Percentiles rank a stretch among this genome's conserved stretches.
phyloP scores from a whole-genome alignment of 2,329 filamentous ascomycete genomes.

The Penicillium concentricum region DNA sequence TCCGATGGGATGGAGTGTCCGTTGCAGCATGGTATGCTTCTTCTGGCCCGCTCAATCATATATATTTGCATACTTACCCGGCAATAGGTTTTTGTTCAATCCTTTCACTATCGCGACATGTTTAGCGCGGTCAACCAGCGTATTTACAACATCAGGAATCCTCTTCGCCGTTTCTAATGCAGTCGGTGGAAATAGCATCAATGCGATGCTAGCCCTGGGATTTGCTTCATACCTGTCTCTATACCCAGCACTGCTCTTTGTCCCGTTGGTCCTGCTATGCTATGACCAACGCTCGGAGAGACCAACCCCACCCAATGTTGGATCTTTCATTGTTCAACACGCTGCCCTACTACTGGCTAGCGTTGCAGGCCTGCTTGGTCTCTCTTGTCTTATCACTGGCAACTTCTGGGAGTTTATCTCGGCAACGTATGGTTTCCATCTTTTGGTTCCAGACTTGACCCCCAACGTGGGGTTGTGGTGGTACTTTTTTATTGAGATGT shows the following conservation, averaged over 20 bases:
- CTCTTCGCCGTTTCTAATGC: constrained; percentile 81
- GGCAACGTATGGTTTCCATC: constrained; percentile 89
- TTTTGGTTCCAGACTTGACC: constrained; percentile 86
- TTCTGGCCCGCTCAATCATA: neutral
- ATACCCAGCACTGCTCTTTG: constrained; percentile 83
- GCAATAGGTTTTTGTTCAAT: constrained; percentile 81
- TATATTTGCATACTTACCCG: constrained; percentile 8
- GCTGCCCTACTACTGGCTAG: constrained; percentile 55
- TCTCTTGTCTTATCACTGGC: constrained; percentile 71
- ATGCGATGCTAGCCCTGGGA: constrained; percentile 78
- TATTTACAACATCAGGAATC: constrained; percentile 86
- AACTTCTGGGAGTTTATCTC: constrained; percentile 83
- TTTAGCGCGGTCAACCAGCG: constrained; percentile 80
- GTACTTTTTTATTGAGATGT: constrained; percentile 99
- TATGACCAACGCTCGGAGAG: constrained; percentile 62
- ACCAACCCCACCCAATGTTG: constrained; percentile 30
- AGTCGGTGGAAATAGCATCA: constrained; percentile 68
- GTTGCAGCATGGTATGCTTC: constrained; percentile 72
- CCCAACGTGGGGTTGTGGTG: constrained; percentile 97
- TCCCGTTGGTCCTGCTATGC: constrained; percentile 75
- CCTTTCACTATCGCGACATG: constrained; percentile 91
- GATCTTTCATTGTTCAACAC: constrained; percentile 56
- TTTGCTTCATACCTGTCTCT: constrained; percentile 89
- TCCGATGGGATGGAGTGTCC: constrained; percentile 70
- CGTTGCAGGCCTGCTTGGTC: constrained; percentile 62